Evolutionary conservation across 345 rosid species (phyloP), one percentile per base, ranked within the genome.

Genomic region (Salix arbutifolia): DNA sequence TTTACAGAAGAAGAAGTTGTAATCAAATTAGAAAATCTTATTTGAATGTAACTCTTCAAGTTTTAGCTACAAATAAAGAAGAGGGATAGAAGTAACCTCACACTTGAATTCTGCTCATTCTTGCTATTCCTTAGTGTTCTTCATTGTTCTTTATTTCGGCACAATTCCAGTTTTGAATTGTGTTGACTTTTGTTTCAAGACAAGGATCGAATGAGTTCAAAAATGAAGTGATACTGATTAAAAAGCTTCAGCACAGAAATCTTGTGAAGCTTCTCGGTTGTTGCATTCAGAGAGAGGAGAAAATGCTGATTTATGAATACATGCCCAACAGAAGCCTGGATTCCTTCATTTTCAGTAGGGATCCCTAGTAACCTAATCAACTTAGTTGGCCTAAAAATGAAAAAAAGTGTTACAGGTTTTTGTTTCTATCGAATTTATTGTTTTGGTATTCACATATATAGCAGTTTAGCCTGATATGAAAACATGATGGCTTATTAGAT

Each of bases 261-360:
- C 77, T 74, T 14, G 67, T 74, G 6, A 74, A 74, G 31, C 70
- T 74, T 42, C 78, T 82, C 8, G 84, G 84, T 2, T 85, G 82
- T 21, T 85, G 82, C 70, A 73, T 80, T 58, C 69, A 82, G 13
- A 80, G 73, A 73, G 82, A 82, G 2, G 85, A 82, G 28, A 82
- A 70, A 52, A 28, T 85, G 74, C 31, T 85, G 67, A 62, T 85
- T 30, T 85, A 85, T 53, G 84, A 85, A 64, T 80, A 75, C 78
- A 78, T 85, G 84, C 82, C 77, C 8, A 82, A 77, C 60, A 44
- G 67, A 78, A 85, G 84, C 71, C 69, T 80, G 19, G 79, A 85
- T 61, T 53, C 6, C 13, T 82, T 85, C 74, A 69, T 82, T 75
- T 82, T 75, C 9, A 80, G 82, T 82, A 11, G 2, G 46, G 18